Conservation (phyloP, 345 rosid species). For the Eucalyptus urophylla region DNA sequence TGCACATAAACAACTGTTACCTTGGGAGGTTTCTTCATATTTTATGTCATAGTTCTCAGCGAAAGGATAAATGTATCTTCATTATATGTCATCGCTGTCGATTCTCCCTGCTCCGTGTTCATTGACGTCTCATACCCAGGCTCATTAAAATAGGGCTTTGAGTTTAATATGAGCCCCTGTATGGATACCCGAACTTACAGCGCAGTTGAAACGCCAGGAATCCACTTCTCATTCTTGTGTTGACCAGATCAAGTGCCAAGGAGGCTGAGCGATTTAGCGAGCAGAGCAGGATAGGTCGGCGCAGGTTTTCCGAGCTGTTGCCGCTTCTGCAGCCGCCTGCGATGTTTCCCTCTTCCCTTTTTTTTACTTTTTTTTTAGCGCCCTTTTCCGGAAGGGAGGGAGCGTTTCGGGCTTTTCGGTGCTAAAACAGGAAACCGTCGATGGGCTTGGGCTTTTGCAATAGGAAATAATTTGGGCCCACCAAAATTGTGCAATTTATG, state of each 20-base stretch:
- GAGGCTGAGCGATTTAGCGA: slow-evolving; percentile 37
- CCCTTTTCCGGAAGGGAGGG: neutral
- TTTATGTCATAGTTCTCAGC: slow-evolving; percentile 55
- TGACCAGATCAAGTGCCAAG: slow-evolving; percentile 78
- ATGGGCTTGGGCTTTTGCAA: neutral
- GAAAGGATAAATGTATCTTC: slow-evolving; percentile 48
- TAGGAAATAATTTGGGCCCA: neutral
- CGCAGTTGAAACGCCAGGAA: slow-evolving; percentile 63
- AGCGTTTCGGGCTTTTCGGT: neutral
- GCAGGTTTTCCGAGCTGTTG: too few species aligned
- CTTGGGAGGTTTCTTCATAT: slow-evolving; percentile 76
- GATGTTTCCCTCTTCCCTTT: neutral
- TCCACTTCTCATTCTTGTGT: slow-evolving; percentile 66
- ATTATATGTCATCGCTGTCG: slow-evolving; percentile 32
- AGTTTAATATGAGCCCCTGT: slow-evolving; percentile 80
- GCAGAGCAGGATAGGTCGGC: too few species aligned
- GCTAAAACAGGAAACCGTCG: neutral
- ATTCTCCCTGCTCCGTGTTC: slow-evolving; percentile 40
- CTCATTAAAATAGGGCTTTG: slow-evolving; percentile 79
- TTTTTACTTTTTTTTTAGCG: too few species aligned
- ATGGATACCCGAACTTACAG: slow-evolving; percentile 85
- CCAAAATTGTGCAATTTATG: neutral
- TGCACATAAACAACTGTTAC: slow-evolving; percentile 7
- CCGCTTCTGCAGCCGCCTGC: neutral
- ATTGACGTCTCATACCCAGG: slow-evolving; percentile 42